Evolutionary conservation across 2,329 filamentous ascomycete species (phyloP), one percentile per base, ranked within the genome.

Genomic region (Diplodia sapinea): DNA sequence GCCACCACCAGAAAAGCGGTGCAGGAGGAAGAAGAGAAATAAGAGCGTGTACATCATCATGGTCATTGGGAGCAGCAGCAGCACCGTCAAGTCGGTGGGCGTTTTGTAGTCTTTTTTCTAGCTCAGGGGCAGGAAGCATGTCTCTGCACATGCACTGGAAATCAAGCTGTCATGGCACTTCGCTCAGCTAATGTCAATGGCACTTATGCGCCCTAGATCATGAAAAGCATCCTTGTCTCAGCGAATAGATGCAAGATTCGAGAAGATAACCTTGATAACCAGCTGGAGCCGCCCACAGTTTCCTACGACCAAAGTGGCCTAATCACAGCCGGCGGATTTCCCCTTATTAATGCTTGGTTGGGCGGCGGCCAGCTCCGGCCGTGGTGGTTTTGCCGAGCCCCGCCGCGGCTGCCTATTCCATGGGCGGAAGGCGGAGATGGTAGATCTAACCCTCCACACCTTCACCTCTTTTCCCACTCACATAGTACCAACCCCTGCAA

Each of bases 41-140:
- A 31, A 13, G 50, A 54, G 23, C 36, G 31, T 65, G 63, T 65
- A 65, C 50, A 65, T 56, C 63, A 65, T 55, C 50, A 64, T 50
- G 13, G 29, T 64, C 61, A 51, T 51, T 29, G 43, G 63, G 43
- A 26, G 59, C 43, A 63, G 59, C 59, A 63, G 47, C 38, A 38
- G 8, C 54, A 51, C 59, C 43, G 47, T 63, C 43, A 29, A 23
- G 33, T 26, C 47, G 59, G 59, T 63, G 59, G 59, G 59, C 59
- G 59, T 63, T 63, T 49, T 51, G 31, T 38, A 63, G 59, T 63
- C 13, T 31, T 63, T 62, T 51, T 38, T 20, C n/a, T 20, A 31
- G 47, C 26, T 38, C 59, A 20, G 47, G 26, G 51, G 52, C 29
- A 38, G 47, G 59, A 63, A 63, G 36, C 50, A 36, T 63, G 26